Evolutionary conservation across 192 early-diverging fungal genomes (phyloP).

Genomic region (Entrophospora sp.): DNA sequence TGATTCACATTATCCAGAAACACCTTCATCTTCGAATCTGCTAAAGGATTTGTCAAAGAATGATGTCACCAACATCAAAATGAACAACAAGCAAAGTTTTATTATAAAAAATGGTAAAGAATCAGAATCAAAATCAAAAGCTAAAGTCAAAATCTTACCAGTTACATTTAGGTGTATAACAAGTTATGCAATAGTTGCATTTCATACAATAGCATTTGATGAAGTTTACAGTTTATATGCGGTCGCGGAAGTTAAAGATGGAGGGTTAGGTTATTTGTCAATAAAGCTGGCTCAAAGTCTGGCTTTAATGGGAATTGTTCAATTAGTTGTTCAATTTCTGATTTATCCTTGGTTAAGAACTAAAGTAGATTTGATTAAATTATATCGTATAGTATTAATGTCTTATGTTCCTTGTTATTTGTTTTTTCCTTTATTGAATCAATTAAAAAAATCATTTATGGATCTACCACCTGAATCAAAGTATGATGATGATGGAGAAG

Average conservation of each 20-base stretch:
- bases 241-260: constrained; percentile 27
- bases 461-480: too few relatives aligned
- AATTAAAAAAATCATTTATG: constrained; percentile 12
- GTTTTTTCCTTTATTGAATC: constrained; percentile 28
- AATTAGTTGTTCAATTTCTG: constrained; percentile 35
- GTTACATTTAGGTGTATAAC: constrained; percentile 23
- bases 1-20: too few relatives aligned
- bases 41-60: too few relatives aligned
- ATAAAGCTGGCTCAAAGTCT: constrained; percentile 34
- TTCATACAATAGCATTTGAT: constrained; percentile 44
- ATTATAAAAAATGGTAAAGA: constrained; percentile 11
- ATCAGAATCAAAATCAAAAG: constrained; percentile 17
- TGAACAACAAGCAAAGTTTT: neutral
- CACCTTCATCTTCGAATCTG: too few relatives aligned
- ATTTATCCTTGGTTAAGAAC: constrained; percentile 34
- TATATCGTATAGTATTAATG: constrained; percentile 29
- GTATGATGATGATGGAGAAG: too few relatives aligned
- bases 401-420: constrained; percentile 33
- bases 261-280: constrained; percentile 38
- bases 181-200: constrained; percentile 28
- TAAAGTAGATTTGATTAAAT: constrained; percentile 23
- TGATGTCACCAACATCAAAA: too few relatives aligned
- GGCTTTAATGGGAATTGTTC: constrained; percentile 32
- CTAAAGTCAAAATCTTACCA: constrained; percentile 16
- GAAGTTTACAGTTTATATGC: constrained; percentile 39